phyloP scores from a whole-genome alignment of 257 asterid genomes.

The Solanum chilense region DNA sequence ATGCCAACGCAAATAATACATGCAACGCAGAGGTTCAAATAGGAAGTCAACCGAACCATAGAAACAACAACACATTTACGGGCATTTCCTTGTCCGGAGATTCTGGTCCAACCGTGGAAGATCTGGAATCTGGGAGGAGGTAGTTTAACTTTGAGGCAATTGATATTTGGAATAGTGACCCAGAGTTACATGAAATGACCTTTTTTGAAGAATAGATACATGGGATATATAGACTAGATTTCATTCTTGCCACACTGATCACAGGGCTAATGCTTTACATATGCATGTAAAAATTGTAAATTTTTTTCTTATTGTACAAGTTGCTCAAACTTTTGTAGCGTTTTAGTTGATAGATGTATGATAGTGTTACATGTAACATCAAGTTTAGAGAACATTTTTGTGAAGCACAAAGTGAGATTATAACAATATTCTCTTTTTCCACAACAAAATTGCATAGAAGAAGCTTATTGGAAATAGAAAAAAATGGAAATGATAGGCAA shows the following conservation, averaged over 20 bases:
- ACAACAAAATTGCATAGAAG: neutral
- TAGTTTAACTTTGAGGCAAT: neutral
- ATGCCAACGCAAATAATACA: neutral
- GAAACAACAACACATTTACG: constrained; percentile 6
- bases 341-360: neutral
- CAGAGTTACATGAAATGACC: neutral
- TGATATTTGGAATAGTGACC: neutral
- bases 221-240: neutral
- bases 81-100: constrained; percentile 4
- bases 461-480: neutral
- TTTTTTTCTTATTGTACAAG: neutral
- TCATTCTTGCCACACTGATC: neutral
- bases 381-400: neutral
- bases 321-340: neutral
- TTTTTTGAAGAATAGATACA: neutral
- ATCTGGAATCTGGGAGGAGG: constrained; percentile 50
- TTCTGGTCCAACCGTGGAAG: constrained; percentile 21
- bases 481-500: neutral
- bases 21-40: constrained; percentile 10
- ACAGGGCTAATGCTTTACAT: neutral
- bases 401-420: neutral
- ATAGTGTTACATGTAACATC: neutral
- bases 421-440: neutral
- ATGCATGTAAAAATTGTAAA: neutral
- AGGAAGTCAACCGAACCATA: constrained; percentile 22